Evolutionary conservation across 202 grass and related monocot genomes (phyloP).

Genomic region (Bolboschoenoplectus hybrid): DNA sequence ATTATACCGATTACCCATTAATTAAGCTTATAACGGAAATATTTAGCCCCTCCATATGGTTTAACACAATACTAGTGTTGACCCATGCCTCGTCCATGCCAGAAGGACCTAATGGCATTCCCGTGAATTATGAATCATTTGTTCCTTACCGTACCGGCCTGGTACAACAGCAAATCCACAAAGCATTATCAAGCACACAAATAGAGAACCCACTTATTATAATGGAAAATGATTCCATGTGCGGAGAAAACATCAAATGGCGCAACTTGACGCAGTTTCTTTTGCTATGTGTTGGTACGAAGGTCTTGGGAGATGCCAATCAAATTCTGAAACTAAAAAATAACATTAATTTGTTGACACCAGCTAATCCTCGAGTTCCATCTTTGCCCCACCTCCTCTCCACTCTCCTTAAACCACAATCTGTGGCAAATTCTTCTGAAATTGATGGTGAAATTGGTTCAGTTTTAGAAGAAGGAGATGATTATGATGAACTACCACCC

Average conservation of each 20-base stretch:
- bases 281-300: conserved; percentile 75
- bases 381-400: conserved; percentile 95
- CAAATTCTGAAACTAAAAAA: conserved; percentile 87
- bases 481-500: conserved; percentile 86
- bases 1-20: conserved; percentile 63
- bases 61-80: conserved; percentile 84
- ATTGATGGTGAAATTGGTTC: conserved; percentile 48
- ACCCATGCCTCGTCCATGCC: conserved; percentile 70
- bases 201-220: conserved; percentile 71
- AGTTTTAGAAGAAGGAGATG: conserved; percentile 72
- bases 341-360: conserved; percentile 66
- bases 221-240: conserved; percentile 76
- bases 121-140: conserved; percentile 77
- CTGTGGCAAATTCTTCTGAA: conserved; percentile 43
- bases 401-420: conserved; percentile 61
- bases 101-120: conserved; percentile 90
- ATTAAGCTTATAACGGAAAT: conserved; percentile 90
- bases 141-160: conserved; percentile 61
- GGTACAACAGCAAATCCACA: conserved; percentile 63
- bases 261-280: conserved; percentile 60
- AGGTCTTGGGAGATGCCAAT: conserved; percentile 80
- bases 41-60: conserved; percentile 89
- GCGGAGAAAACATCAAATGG: conserved; percentile 66
- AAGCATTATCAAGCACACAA: conserved; percentile 61
- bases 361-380: conserved; percentile 61